These are phyloP conservation scores for Hericium rajendrae DNA, from an alignment of 768 basidiomycete species.

Conservation along the genomic window DNA sequence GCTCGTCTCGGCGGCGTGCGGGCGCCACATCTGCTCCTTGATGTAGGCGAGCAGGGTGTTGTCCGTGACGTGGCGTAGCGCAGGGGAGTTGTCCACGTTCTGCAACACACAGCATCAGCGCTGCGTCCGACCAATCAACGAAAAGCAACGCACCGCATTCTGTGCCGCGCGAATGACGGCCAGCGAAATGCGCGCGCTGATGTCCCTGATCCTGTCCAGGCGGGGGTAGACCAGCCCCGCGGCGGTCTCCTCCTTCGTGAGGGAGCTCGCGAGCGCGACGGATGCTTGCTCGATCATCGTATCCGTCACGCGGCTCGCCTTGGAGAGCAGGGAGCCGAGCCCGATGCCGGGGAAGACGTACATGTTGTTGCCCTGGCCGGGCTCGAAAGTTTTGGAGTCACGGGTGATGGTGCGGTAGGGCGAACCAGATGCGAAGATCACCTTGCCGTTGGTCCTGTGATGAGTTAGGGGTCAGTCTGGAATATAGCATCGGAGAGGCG, in stretches of 20 bases:
- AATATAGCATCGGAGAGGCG: background rate
- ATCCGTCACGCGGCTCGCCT: conserved; percentile 67
- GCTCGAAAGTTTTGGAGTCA: conserved; percentile 49
- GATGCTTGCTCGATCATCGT: conserved; percentile 86
- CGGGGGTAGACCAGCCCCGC: conserved; percentile 73
- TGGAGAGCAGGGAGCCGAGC: conserved; percentile 64
- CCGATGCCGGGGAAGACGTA: conserved; percentile 78
- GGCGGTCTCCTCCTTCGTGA: conserved; percentile 59
- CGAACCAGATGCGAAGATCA: conserved; percentile 82
- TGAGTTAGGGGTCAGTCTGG: background rate
- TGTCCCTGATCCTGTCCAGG: conserved; percentile 78
- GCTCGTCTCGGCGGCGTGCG: conserved; percentile 17
- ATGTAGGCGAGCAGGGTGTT: conserved; percentile 44
- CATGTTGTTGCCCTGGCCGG: conserved; percentile 95
- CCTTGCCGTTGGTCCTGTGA: conserved; percentile 39
- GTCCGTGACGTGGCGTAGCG: conserved; percentile 50
- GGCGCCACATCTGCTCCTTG: conserved; percentile 66
- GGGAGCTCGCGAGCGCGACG: conserved; percentile 64
- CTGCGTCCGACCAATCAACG: background rate
- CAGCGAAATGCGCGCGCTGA: conserved; percentile 64
- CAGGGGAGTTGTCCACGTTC: conserved; percentile 19
- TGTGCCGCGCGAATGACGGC: conserved; percentile 77
- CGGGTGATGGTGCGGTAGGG: conserved; percentile 65
- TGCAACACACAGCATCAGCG: conserved; percentile 3
- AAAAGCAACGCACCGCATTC: conserved; percentile 41